Base-by-base conservation (phyloP, 495 filamentous ascomycete species). In the Trichocladium uniseriatum region DNA sequence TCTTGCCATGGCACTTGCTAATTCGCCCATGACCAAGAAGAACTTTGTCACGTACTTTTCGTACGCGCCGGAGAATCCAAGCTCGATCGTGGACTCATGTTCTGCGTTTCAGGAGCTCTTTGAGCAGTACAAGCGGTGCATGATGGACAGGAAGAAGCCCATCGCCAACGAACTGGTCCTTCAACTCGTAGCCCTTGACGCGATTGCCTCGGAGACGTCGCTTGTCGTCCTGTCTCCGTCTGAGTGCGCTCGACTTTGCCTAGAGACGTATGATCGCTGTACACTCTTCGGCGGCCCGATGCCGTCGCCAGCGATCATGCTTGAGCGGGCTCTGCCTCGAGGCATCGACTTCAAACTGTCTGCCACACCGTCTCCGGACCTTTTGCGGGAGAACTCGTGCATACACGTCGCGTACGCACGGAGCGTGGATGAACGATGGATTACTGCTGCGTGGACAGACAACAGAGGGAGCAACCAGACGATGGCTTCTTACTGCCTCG, bases 371-470 rank as follows among this genome's bases (percentile, higher is more conserved):
- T 81, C 82, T 0, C 76, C 81, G 3, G 84, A 86, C 21, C 73
- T 92, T 0, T 65, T 96, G n/a, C 80, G 84, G 42, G 88, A 94
- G 58, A 87, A 89, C 29, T 81, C 78, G 11, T 83, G 82, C 51
- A 77, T 99, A 10, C 94, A 99, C 62, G 68, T 97, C 39, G 89
- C 86, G 7, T 95, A 91, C 60, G 83, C 84, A 0, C 80, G 82
- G 51, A 91, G 86, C 60, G 68, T 82, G 24, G 87, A 92, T 59
- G 81, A 86, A 39, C 78, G 85, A 15, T 99, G 94, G 94, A 64
- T 96, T 38, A 83, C 83, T 1, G 89, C 81, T 5, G 85, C 86
- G n/a, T 99, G 94, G 94, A 87, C 85, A 1, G 89, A 97, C 64
- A 89, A 80, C 56, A 77, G 72, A 20, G 94, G 92, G 0, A 78